A percentile compares a stretch with the other conserved stretches of the same genome.
These are phyloP conservation scores for Cytospora chrysosperma DNA, from an alignment of 2,329 filamentous ascomycete species.

Conservation along the genomic window DNA sequence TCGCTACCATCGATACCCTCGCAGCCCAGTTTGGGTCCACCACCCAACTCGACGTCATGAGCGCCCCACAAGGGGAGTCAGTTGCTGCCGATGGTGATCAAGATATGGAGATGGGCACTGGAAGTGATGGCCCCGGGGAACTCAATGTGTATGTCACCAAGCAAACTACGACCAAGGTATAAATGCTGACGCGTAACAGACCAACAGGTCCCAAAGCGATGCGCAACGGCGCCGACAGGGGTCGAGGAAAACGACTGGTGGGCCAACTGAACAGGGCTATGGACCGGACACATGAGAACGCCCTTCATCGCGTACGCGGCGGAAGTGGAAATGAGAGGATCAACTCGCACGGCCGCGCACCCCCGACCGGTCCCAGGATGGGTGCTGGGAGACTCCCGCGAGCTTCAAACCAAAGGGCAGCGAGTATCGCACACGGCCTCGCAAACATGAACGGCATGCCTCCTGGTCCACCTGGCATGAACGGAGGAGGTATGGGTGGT, in stretches of 20 bases:
- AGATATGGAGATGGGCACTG: constrained; percentile 73
- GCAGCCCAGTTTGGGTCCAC: constrained; percentile 58
- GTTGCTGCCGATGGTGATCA: constrained; percentile 42
- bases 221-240: constrained; percentile 66
- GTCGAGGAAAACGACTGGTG: constrained; percentile 77
- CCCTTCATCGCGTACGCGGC: constrained; percentile 76
- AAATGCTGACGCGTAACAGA: constrained; percentile 54
- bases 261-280: constrained; percentile 81
- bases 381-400: constrained; percentile 48
- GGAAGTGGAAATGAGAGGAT: constrained; percentile 75
- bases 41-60: constrained; percentile 33
- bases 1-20: constrained; percentile 74
- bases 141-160: constrained; percentile 56
- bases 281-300: constrained; percentile 73
- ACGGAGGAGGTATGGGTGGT: constrained; percentile 42
- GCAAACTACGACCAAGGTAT: constrained; percentile 14
- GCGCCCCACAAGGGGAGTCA: constrained; percentile 37
- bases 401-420: constrained; percentile 50
- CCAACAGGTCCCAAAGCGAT: constrained; percentile 95
- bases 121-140: constrained; percentile 43
- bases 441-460: constrained; percentile 44
- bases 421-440: constrained; percentile 51
- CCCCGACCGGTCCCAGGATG: constrained; percentile 69
- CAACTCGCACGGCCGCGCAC: constrained; percentile 70
- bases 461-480: constrained; percentile 37